Percentiles rank a stretch among this genome's conserved stretches.
Conservation (phyloP, 768 basidiomycete species). For the Russula olivacea region DNA sequence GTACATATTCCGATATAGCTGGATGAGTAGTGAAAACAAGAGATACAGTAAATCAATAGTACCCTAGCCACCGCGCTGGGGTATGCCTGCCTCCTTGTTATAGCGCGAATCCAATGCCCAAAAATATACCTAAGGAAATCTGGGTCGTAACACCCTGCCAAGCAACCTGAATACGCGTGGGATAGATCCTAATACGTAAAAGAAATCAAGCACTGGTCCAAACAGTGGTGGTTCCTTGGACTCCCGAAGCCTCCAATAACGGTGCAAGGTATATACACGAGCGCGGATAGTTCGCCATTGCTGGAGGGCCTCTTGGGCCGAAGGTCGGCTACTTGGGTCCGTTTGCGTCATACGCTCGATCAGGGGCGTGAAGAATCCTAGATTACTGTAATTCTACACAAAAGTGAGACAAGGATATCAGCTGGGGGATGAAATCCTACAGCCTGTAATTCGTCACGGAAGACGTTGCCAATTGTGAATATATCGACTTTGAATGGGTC, state of each 20-base stretch:
- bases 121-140: background rate
- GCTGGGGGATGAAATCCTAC: background rate
- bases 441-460: background rate
- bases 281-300: conserved; percentile 8
- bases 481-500: no score
- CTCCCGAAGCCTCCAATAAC: conserved; percentile 5
- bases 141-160: background rate
- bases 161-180: background rate
- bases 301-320: conserved; percentile 1
- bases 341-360: conserved; percentile 6
- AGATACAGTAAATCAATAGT: background rate
- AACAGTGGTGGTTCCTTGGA: background rate
- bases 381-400: conserved; percentile 4
- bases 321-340: background rate
- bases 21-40: background rate
- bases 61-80: background rate
- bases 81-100: no score
- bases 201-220: background rate
- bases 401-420: background rate
- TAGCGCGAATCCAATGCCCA: background rate
- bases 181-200: background rate
- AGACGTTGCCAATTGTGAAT: no score
- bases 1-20: background rate
- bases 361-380: background rate
- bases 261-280: background rate